Percentiles rank a stretch among this genome's conserved stretches.
Evolutionary conservation across 495 filamentous ascomycete species (phyloP).

Genomic region (Daldinia childiae): DNA sequence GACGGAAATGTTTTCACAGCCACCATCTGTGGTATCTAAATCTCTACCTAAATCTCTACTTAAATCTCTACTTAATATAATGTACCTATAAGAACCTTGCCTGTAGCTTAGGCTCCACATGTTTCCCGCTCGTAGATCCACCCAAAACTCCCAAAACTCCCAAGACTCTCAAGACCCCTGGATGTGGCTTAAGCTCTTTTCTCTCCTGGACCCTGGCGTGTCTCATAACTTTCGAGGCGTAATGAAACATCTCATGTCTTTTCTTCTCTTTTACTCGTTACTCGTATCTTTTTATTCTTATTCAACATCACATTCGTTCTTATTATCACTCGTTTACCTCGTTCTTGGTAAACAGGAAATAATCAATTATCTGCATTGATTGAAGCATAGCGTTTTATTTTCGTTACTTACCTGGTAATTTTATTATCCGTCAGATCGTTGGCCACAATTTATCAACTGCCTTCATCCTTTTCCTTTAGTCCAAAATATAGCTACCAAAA

Average conservation of each 20-base stretch:
- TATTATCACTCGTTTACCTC: slow-evolving; percentile 1
- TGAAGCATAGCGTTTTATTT: slow-evolving; percentile 9
- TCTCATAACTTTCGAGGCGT: slow-evolving; percentile 35
- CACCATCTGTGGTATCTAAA: too few species aligned
- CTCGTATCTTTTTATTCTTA: neutral
- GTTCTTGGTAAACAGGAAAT: slow-evolving; percentile 2
- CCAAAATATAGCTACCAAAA: slow-evolving; percentile 9
- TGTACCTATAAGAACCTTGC: too few species aligned
- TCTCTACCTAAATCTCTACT: too few species aligned
- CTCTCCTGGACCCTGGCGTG: slow-evolving; percentile 11
- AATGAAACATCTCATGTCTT: slow-evolving; percentile 29
- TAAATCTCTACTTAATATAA: too few species aligned
- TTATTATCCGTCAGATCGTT: slow-evolving; percentile 1
- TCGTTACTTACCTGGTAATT: slow-evolving; percentile 5
- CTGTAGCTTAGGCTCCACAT: too few species aligned
- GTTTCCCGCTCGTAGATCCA: neutral
- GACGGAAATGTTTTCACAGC: neutral
- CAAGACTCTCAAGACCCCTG: too few species aligned
- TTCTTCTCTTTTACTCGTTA: neutral
- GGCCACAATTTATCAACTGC: neutral
- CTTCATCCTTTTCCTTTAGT: neutral
- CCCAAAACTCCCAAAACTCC: too few species aligned
- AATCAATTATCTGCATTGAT: slow-evolving; percentile 18
- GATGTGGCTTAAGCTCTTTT: slow-evolving; percentile 37
- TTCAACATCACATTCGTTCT: slow-evolving; percentile 13